A percentile compares a stretch with the other conserved stretches of the same genome.
These are phyloP conservation scores for Gamarada debralockiae DNA, from an alignment of 495 filamentous ascomycete species.

Conservation along the genomic window DNA sequence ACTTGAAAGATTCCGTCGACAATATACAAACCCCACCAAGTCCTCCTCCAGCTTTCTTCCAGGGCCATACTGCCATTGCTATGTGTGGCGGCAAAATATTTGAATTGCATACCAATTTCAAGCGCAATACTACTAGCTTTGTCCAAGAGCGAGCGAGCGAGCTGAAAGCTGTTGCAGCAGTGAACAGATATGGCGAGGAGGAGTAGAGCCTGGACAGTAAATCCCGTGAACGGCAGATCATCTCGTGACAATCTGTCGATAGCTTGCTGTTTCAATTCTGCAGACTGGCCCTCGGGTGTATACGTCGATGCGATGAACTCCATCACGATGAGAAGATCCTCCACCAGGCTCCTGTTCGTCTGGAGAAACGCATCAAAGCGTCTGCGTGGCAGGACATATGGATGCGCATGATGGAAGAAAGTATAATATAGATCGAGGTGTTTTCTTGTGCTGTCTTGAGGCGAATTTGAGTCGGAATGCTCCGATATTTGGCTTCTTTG, in stretches of 20 bases:
- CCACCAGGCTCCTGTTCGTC: conserved; percentile 15
- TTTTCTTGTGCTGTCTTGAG: background rate
- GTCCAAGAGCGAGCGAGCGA: conserved; percentile 50
- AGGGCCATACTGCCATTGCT: conserved; percentile 46
- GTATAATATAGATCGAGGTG: conserved; percentile 48
- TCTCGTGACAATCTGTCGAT: conserved; percentile 36
- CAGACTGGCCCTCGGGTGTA: conserved; percentile 19
- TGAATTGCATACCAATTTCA: conserved; percentile 61
- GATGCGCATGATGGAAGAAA: conserved; percentile 55
- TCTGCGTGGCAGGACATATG: conserved; percentile 45
- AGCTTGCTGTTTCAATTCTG: conserved; percentile 34
- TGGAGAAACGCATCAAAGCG: conserved; percentile 29
- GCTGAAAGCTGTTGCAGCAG: conserved; percentile 53
- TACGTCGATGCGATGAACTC: conserved; percentile 53
- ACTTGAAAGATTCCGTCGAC: conserved; percentile 45
- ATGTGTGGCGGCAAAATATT: conserved; percentile 40
- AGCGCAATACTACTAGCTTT: conserved; percentile 56
- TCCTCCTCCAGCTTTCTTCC: conserved; percentile 64
- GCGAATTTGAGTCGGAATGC: background rate
- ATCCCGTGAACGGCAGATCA: conserved; percentile 42
- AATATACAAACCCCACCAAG: conserved; percentile 73
- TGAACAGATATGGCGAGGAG: conserved; percentile 62
- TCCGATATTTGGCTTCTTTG: conserved; percentile 26
- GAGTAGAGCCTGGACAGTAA: conserved; percentile 62
- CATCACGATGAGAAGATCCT: conserved; percentile 47